Conservation (phyloP, 306 rosid species). For the Alnus glutinosa region DNA sequence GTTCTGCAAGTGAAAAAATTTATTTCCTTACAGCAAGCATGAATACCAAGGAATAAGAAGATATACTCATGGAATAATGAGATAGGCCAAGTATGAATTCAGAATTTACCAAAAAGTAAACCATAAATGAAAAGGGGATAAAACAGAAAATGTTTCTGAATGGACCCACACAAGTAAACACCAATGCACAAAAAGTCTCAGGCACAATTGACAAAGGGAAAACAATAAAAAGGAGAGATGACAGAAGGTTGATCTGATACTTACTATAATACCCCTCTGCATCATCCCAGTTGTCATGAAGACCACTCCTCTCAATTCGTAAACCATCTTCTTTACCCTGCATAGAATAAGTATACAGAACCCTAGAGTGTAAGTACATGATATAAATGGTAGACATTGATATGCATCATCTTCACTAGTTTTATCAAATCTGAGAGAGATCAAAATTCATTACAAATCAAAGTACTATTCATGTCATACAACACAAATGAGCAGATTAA, state of each 20-base stretch:
- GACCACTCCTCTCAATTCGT: conserved; percentile 76
- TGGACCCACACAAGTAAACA: neutral
- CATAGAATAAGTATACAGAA: neutral
- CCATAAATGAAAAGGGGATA: neutral
- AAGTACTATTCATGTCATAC: neutral
- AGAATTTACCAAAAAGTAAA: neutral
- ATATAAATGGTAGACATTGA: neutral
- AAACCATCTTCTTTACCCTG: conserved; percentile 84
- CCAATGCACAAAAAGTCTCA: neutral
- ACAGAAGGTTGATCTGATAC: conserved; percentile 31
- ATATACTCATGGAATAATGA: too few relatives aligned
- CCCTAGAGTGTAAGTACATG: neutral
- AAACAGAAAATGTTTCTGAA: neutral
- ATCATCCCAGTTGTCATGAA: conserved; percentile 98
- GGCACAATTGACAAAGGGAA: conserved; percentile 14
- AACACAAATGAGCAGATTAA: neutral
- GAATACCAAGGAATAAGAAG: neutral
- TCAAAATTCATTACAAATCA: neutral
- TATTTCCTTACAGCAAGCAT: neutral
- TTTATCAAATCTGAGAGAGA: neutral
- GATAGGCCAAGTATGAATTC: neutral
- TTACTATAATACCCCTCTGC: conserved; percentile 98
- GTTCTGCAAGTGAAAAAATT: neutral
- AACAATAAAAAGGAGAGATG: conserved; percentile 4
- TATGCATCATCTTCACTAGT: neutral